Evolutionary conservation across 2,329 filamentous ascomycete genomes (phyloP).

Genomic region (Penicillium sp.): DNA sequence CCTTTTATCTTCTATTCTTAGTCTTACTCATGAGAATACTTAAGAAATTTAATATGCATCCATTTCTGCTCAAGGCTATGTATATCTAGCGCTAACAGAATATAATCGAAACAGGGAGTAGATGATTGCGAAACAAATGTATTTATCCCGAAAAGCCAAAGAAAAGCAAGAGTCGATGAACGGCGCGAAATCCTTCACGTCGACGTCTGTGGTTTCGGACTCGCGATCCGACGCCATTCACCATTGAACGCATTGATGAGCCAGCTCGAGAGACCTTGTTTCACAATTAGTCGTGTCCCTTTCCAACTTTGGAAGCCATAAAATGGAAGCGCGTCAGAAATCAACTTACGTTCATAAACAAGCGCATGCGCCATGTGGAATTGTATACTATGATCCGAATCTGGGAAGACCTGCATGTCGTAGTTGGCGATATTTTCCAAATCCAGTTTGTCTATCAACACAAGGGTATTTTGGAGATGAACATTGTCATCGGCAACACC

Average conservation of each 20-base stretch:
- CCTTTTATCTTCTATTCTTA: background rate
- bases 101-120: background rate
- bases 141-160: conserved; percentile 3
- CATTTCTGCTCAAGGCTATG: background rate
- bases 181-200: conserved; percentile 27
- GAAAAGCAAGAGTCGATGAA: conserved; percentile 8
- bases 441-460: conserved; percentile 82
- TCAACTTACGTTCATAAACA: conserved; percentile 80
- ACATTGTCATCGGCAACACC: conserved; percentile 97
- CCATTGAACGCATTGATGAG: conserved; percentile 97
- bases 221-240: conserved; percentile 70
- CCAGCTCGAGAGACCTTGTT: conserved; percentile 63
- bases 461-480: conserved; percentile 91
- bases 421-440: conserved; percentile 83
- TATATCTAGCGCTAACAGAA: background rate
- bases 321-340: background rate
- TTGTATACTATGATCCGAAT: conserved; percentile 90
- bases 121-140: background rate
- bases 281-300: background rate
- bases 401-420: conserved; percentile 93
- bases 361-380: conserved; percentile 91
- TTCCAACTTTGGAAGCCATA: background rate
- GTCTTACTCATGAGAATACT: background rate
- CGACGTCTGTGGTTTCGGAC: conserved; percentile 49
- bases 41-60: background rate